Evolutionary conservation across 306 rosid species (phyloP).

Genomic region (Neltuma alba): DNA sequence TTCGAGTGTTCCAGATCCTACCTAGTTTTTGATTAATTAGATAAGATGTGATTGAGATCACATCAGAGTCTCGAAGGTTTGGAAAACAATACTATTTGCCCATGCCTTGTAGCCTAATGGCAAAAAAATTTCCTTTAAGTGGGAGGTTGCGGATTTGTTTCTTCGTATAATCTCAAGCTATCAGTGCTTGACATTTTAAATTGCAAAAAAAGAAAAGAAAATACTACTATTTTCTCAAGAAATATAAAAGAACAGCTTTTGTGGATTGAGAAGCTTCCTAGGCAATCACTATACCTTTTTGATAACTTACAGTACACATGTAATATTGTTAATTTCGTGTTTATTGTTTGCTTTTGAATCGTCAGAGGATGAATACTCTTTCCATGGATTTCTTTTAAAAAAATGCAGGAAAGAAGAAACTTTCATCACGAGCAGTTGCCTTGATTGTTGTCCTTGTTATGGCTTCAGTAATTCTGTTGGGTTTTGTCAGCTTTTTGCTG

Average conservation of each 20-base stretch:
- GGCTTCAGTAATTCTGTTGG: neutral
- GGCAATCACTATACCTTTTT: neutral
- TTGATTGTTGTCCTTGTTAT: slow-evolving; percentile 17
- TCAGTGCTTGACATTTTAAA: too few species aligned
- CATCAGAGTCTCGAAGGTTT: neutral
- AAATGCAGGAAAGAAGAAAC: slow-evolving; percentile 7
- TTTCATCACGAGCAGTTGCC: slow-evolving; percentile 1
- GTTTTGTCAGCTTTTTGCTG: slow-evolving; percentile 8
- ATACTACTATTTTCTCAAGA: too few species aligned
- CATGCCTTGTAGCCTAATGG: too few species aligned
- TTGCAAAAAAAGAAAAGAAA: too few species aligned
- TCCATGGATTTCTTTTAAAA: neutral
- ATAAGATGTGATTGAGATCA: neutral
- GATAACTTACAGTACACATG: neutral
- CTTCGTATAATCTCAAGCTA: too few species aligned
- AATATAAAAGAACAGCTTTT: too few species aligned
- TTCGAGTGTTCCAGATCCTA: neutral
- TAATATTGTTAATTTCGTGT: neutral
- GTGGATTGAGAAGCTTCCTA: neutral
- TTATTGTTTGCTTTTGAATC: neutral
- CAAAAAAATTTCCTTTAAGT: too few species aligned
- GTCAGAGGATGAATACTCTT: neutral
- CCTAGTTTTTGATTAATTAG: neutral
- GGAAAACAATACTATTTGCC: too few species aligned
- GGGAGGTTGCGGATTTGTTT: too few species aligned